phyloP scores from a whole-genome alignment of 1,139 yeast species.

The Hanseniaspora gamundiae region DNA sequence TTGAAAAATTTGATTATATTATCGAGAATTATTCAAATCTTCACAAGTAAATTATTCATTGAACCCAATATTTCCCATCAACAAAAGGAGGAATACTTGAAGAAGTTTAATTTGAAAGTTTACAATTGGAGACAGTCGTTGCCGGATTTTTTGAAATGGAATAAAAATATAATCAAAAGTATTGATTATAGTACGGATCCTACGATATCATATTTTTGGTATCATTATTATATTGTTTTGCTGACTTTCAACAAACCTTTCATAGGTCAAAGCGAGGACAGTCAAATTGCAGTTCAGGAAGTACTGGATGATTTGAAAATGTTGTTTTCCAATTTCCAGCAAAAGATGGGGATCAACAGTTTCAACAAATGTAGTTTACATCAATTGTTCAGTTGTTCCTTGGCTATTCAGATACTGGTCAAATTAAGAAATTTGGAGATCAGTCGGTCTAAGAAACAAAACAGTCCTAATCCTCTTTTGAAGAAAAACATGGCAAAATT shows the following conservation, averaged over 20 bases:
- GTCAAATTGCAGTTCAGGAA: conserved; percentile 18
- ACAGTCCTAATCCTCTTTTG: no score
- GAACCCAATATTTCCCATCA: conserved; percentile 17
- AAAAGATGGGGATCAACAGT: conserved; percentile 13
- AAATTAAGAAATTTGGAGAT: conserved; percentile 1
- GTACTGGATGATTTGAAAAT: conserved; percentile 20
- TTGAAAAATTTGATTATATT: conserved; percentile 39
- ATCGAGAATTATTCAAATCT: conserved; percentile 44
- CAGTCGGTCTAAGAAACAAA: neutral
- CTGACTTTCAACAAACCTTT: conserved; percentile 51
- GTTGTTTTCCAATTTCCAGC: conserved; percentile 18
- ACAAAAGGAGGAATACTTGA: conserved; percentile 19
- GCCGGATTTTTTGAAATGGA: conserved; percentile 42
- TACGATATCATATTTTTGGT: conserved; percentile 41
- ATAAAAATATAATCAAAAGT: conserved; percentile 28
- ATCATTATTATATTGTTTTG: conserved; percentile 44
- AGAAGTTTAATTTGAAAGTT: conserved; percentile 39
- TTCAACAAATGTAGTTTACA: conserved; percentile 19
- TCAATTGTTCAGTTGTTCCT: conserved; percentile 23
- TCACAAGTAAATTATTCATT: conserved; percentile 27
- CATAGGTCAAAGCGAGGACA: conserved; percentile 27
- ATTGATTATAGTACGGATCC: conserved; percentile 30
- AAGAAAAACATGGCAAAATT: conserved; percentile 2
- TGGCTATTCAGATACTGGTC: conserved; percentile 14
- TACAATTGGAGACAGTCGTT: conserved; percentile 37